Evolutionary conservation across 2,329 filamentous ascomycete species (phyloP).

Genomic region (Cladorrhinum sp.): DNA sequence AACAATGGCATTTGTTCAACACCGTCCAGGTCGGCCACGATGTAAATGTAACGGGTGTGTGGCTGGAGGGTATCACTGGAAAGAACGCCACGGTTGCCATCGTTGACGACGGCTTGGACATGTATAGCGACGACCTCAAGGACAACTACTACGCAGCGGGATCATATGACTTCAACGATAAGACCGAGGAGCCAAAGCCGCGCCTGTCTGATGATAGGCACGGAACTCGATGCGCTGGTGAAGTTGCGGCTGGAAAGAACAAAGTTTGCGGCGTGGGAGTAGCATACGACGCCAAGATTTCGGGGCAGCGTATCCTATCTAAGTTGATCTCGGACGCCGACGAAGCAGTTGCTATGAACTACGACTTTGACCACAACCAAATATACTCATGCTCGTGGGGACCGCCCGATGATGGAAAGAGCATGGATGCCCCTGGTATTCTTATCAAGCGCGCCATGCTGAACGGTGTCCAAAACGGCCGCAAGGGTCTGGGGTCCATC

Average conservation of each 20-base stretch:
- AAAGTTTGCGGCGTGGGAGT: slow-evolving; percentile 94
- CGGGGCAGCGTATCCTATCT: slow-evolving; percentile 88
- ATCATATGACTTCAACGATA: slow-evolving; percentile 95
- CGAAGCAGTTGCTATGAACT: slow-evolving; percentile 89
- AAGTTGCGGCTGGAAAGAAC: slow-evolving; percentile 89
- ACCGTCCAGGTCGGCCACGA: slow-evolving; percentile 78
- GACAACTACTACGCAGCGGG: slow-evolving; percentile 91
- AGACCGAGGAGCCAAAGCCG: slow-evolving; percentile 72
- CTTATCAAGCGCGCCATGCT: slow-evolving; percentile 88
- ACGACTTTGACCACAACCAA: slow-evolving; percentile 83
- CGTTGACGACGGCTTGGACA: slow-evolving; percentile 92
- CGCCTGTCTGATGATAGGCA: slow-evolving; percentile 82
- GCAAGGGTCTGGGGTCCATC: slow-evolving; percentile 78
- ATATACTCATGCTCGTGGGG: slow-evolving; percentile 99
- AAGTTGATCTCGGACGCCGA: slow-evolving; percentile 88
- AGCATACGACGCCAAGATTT: slow-evolving; percentile 85
- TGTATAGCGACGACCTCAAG: slow-evolving; percentile 89
- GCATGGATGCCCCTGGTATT: slow-evolving; percentile 90
- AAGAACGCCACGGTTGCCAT: slow-evolving; percentile 87
- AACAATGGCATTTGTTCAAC: slow-evolving; percentile 97
- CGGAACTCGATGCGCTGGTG: slow-evolving; percentile 90
- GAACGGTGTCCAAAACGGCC: slow-evolving; percentile 85
- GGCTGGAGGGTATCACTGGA: slow-evolving; percentile 87
- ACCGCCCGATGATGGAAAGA: slow-evolving; percentile 85
- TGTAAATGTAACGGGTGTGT: slow-evolving; percentile 92